Base-by-base conservation (phyloP, 352 stramenopile species). In the Globisporangium canariense region DNA sequence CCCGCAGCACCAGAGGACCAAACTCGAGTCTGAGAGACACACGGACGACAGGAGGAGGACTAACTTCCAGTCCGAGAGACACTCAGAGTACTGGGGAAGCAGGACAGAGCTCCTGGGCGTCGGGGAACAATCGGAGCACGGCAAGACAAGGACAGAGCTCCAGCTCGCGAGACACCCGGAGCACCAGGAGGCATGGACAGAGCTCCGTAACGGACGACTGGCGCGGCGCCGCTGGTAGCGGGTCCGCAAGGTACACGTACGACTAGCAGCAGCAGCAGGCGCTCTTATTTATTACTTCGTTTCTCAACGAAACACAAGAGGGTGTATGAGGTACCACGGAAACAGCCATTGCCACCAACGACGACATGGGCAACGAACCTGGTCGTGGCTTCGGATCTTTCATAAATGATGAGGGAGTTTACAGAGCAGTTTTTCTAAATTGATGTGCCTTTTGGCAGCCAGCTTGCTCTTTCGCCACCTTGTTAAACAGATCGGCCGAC, bases 161-260 rank as follows among this genome's bases (percentile, higher is more conserved):
- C 0, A n/a, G 47, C 2, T 56, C 50, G 10, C 16, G 11, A 28
- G 40, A 56, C 28, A 56, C 8, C 14, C 25, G 50, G 25, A 56
- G 14, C 14, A 56, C 50, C 4, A n/a, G 25, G 25, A 38, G 25
- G 1, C 43, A 43, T 45, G 10, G 34, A 5, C 36, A 30, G 45
- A 47, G 28, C 50, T 56, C 50, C 28, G 40, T 20, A 3, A 25
- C 25, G 13, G 18, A 36, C 32, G 36, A 65, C 25, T 40, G 25
- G 4, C 51, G 36, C 5, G 36, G 45, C 45, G 45, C 45, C 25
- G 25, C 25, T 28, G 25, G 25, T 20, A 58, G 32, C 25, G 30
- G 51, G 13, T 58, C 30, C 8, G 36, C 43, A 30, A 43, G 47
- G 59, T 49, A 58, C 36, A 58, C 49, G 46, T 41, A 58, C 58